Base-by-base conservation (phyloP, 2,329 filamentous ascomycete genomes). In the Fusarium secorum region DNA sequence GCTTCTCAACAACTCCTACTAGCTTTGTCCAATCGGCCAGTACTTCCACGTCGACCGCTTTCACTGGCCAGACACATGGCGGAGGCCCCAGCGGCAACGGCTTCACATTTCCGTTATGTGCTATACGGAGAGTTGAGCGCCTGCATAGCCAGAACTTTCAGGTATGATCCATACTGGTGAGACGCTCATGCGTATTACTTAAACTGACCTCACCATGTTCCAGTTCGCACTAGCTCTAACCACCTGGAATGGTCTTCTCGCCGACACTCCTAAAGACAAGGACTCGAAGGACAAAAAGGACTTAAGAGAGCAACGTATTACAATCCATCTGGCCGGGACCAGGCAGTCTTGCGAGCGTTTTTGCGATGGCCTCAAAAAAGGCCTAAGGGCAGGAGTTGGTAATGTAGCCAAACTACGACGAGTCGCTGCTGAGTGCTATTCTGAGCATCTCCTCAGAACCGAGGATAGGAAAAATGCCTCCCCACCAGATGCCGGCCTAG, bases 1-100 rank as follows among this genome's bases (percentile, higher is more conserved):
- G 95, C 86, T 99, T 99, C 85, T 98, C 95, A 1, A 98, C 96
- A 11, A 93, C 96, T 56, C 91, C 93, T 20, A 93, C 94, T 14
- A 97, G 94, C 83, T 98, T 98, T 81, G 81, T 93, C 44, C 90
- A 90, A 70, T 91, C 91, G 1, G 92, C 95, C 20, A 97, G 90
- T 79, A 89, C 92, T 24, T 91, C 89, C 69, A 91, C 92, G 1
- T 95, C 94, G 24, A 93, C 91, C 49, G 89, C 90, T 63, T 98
- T 97, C 82, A 97, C 94, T 7, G 96, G 95, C 20, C 93, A 97
- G 80, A 98, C 95, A 32, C 92, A 97, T 78, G 94, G 96, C 64
- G 93, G 93, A 26, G 96, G 96, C 0, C 95, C 96, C 7, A 93
- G 93, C 60, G 95, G 95, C 41, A 98, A 98, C 85, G 96, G 96